These are phyloP conservation scores for Hysterangium stoloniferum DNA, from an alignment of 768 basidiomycete species.

Conservation along the genomic window DNA sequence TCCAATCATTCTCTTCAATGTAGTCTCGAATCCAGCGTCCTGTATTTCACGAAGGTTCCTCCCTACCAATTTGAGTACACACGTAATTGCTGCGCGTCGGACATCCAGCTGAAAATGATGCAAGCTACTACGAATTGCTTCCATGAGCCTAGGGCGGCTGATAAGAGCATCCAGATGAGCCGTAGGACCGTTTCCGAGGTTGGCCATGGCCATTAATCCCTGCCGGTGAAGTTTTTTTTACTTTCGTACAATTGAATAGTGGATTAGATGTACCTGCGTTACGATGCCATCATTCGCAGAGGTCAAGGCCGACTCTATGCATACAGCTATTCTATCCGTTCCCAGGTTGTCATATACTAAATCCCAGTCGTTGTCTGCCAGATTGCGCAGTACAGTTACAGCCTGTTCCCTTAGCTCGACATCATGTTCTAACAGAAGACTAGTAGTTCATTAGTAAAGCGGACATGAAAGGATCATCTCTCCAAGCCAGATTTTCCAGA, in stretches of 20 bases:
- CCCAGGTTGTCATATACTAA: slow-evolving; percentile 52
- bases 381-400: slow-evolving; percentile 55
- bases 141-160: slow-evolving; percentile 42
- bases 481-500: no score
- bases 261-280: slow-evolving; percentile 34
- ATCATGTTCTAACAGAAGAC: slow-evolving; percentile 49
- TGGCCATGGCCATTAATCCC: slow-evolving; percentile 58
- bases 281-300: slow-evolving; percentile 47
- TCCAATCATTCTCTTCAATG: slow-evolving; percentile 37
- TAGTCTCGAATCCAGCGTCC: slow-evolving; percentile 39
- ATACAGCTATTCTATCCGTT: slow-evolving; percentile 34
- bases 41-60: slow-evolving; percentile 31
- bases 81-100: slow-evolving; percentile 51
- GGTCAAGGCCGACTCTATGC: slow-evolving; percentile 41
- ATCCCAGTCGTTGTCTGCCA: slow-evolving; percentile 58
- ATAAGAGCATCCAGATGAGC: slow-evolving; percentile 46
- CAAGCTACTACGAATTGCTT: slow-evolving; percentile 48
- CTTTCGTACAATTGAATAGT: background rate
- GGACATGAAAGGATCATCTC: no score
- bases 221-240: slow-evolving; percentile 16
- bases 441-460: slow-evolving; percentile 19
- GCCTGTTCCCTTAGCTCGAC: slow-evolving; percentile 62
- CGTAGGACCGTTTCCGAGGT: slow-evolving; percentile 54
- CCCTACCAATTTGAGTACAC: slow-evolving; percentile 49
- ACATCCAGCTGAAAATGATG: slow-evolving; percentile 50